Base-by-base conservation (phyloP, 2,329 filamentous ascomycete genomes). In the Phyllosticta citrichinensis region DNA sequence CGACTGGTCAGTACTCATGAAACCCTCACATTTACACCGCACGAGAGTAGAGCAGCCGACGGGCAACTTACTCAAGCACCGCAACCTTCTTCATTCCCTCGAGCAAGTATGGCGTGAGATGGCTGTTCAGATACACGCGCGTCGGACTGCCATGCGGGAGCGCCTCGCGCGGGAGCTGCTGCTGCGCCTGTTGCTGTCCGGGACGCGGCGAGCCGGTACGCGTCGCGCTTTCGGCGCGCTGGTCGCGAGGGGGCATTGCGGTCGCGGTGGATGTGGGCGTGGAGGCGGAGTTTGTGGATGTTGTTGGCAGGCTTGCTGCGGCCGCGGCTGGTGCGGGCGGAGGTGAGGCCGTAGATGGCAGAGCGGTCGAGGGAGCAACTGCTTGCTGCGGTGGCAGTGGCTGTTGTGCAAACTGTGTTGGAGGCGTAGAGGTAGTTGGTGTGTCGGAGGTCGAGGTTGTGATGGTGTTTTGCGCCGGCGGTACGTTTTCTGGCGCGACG, bases 51-150 rank as follows among this genome's bases (percentile, higher is more conserved):
- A 30, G 11, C 30, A 33, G 14, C n/a, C 50, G n/a, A n/a, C 14
- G 17, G 6, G 8, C 5, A 51, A 68, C 68, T 65, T 57, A 72
- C 73, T 80, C 77, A 57, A 75, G 69, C n/a, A 75, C 74, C 19
- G 75, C 78, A 55, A 80, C 63, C 68, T 77, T 75, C 70, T 80
- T 81, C 77, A 80, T 80, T 5, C 75, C 79, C 67, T 81, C 79
- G 52, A 81, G 68, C 67, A 80, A 65, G 68, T 80, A 74, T 59
- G 78, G 79, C 52, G 78, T 81, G 35, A 80, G 72, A 65, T 79
- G 70, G 66, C 75, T 71, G 63, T 80, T 81, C 64, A 81, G 65
- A 65, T 79, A 80, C 55, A 79, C 74, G 11, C 79, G 68, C 25
- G 77, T 79, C 1, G 77, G 75, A 24, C 74, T 75, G 6, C 79